Evolutionary conservation across 2,329 filamentous ascomycete genomes (phyloP), one percentile per base, ranked within the genome.

Genomic region (Zasmidium cellare): DNA sequence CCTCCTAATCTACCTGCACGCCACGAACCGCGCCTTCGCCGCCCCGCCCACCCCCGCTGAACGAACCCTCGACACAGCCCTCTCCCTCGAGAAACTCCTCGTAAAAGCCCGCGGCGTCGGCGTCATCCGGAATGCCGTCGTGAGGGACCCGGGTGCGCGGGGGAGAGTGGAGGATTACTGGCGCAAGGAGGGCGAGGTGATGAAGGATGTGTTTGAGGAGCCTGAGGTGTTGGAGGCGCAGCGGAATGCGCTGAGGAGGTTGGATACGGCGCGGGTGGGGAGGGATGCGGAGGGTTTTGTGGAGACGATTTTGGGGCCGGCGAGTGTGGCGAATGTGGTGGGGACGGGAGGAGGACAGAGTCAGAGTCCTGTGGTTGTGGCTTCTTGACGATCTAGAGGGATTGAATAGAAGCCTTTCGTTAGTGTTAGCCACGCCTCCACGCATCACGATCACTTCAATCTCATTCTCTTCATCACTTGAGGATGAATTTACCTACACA

Each of bases 1-100:
- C 0, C 81, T 78, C 53, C 73, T 88, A 3, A 78, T 97, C 38
- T 97, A 87, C 76, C 79, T 94, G 3, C 87, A 88, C 2, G 84
- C 86, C 16, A 97, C 94, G 3, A 88, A 92, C 69, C 86, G 92
- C 19, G 88, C 89, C 58, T 90, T 96, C 64, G 83, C 85, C 20
- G 77, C 80, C 48, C 84, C 86, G 14, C 82, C 84, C 0, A 78
- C 82, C 0, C 73, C 86, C 0, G 83, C 86, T 0, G 86, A 90
- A 71, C 85, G 90, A 59, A 75, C 96, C 45, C 87, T 91, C 65
- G 73, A 77, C 57, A 72, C 76, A 1, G 81, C 84, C 51, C 78
- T 82, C 50, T 74, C 78, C 2, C 73, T 96, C 50, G 82, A 85
- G 46, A 75, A 76, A 3, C 80, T 84, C 12, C 83, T 86, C 71